Evolutionary conservation across 2,329 filamentous ascomycete species (phyloP).

Genomic region (Aspergillus sclerotialis): DNA sequence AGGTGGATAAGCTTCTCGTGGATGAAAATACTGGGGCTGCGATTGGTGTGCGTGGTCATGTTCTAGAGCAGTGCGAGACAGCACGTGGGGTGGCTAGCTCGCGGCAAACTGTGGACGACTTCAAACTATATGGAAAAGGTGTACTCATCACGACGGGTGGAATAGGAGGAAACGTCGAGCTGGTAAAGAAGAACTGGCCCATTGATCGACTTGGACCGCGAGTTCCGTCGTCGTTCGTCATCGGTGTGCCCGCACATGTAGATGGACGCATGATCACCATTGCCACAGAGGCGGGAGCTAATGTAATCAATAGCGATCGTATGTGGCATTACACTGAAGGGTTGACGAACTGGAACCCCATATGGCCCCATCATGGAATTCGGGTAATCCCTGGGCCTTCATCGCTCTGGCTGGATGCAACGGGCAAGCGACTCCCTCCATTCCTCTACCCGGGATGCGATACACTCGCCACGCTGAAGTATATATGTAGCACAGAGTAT

Average conservation of each 20-base stretch:
- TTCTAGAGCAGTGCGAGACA: slow-evolving; percentile 47
- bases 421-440: too few species aligned
- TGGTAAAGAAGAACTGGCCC: slow-evolving; percentile 54
- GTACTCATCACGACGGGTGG: slow-evolving; percentile 53
- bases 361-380: slow-evolving; percentile 57
- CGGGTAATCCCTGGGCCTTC: slow-evolving; percentile 54
- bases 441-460: too few species aligned
- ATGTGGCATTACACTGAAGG: slow-evolving; percentile 65
- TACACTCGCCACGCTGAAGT: too few species aligned
- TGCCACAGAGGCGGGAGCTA: slow-evolving; percentile 46
- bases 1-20: slow-evolving; percentile 50
- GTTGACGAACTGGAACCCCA: slow-evolving; percentile 54
- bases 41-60: slow-evolving; percentile 46
- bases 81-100: slow-evolving; percentile 48
- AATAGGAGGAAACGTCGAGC: slow-evolving; percentile 56
- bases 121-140: slow-evolving; percentile 48
- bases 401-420: too few species aligned
- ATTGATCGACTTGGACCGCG: slow-evolving; percentile 50
- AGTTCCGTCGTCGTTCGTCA: slow-evolving; percentile 50
- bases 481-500: too few species aligned
- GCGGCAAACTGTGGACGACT: slow-evolving; percentile 40
- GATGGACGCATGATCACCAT: slow-evolving; percentile 58
- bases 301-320: slow-evolving; percentile 53
- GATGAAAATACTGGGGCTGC: slow-evolving; percentile 46
- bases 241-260: slow-evolving; percentile 58